These are phyloP conservation scores for Rubia peregrina DNA, from an alignment of 305 asterid species.

Conservation along the genomic window DNA sequence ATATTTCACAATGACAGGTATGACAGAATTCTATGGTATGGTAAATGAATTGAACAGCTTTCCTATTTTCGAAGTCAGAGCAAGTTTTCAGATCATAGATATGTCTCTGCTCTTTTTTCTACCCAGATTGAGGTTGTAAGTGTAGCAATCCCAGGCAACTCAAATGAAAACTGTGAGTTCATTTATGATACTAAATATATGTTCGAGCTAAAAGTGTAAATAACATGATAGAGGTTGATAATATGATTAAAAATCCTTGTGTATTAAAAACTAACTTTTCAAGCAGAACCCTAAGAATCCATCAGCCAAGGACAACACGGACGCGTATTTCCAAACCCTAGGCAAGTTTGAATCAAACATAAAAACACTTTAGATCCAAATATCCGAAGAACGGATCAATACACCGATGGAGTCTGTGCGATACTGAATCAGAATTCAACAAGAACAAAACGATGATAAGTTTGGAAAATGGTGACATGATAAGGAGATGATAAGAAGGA, in stretches of 20 bases:
- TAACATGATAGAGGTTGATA: not conserved
- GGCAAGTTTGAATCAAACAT: too few relatives aligned
- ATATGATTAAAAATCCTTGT: not conserved
- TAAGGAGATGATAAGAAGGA: too few relatives aligned
- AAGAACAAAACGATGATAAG: too few relatives aligned
- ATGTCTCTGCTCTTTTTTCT: constrained; percentile 89
- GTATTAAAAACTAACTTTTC: too few relatives aligned
- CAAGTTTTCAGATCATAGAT: constrained; percentile 91
- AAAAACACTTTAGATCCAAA: too few relatives aligned
- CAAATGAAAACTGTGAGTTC: constrained; percentile 39
- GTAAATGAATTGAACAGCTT: constrained; percentile 74
- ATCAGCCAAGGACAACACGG: too few relatives aligned
- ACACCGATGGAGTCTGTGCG: too few relatives aligned
- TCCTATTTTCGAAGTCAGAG: constrained; percentile 91
- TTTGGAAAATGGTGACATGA: too few relatives aligned
- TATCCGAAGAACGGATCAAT: too few relatives aligned
- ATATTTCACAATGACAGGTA: constrained; percentile 50
- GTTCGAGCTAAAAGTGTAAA: not conserved
- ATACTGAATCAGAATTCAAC: too few relatives aligned
- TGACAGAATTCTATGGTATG: constrained; percentile 83
- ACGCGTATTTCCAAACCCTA: too few relatives aligned
- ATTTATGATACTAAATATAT: constrained; percentile 2
- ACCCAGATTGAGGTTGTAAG: constrained; percentile 41
- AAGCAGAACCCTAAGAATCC: too few relatives aligned
- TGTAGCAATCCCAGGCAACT: constrained; percentile 25